Evolutionary conservation across 2,329 filamentous ascomycete species (phyloP).

Genomic region (Aspergillus puulaauensis): DNA sequence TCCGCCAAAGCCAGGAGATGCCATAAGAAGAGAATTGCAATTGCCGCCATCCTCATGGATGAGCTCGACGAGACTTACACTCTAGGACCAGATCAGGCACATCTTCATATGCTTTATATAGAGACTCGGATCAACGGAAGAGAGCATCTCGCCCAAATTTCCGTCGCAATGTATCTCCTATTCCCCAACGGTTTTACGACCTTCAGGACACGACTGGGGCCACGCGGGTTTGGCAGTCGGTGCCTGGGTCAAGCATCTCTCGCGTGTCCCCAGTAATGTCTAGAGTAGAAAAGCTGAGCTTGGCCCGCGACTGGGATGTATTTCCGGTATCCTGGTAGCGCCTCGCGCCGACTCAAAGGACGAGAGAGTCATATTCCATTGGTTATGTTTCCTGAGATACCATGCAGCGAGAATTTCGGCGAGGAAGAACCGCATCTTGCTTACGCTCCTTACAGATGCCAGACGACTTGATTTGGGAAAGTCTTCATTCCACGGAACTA

Average conservation of each 20-base stretch:
- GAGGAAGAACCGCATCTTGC: background rate
- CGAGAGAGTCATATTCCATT: background rate
- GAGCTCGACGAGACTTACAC: background rate
- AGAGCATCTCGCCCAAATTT: background rate
- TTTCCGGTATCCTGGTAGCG: background rate
- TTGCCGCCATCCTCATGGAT: background rate
- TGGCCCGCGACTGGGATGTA: background rate
- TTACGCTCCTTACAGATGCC: slow-evolving; percentile 1
- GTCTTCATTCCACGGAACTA: background rate
- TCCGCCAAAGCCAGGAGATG: background rate
- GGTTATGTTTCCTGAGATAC: background rate
- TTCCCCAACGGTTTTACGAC: background rate
- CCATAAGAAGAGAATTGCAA: background rate
- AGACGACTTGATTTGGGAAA: background rate
- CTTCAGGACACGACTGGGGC: background rate
- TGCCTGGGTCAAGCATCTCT: background rate
- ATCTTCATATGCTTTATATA: background rate
- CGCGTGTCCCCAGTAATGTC: background rate
- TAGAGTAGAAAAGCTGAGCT: background rate
- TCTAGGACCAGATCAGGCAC: background rate
- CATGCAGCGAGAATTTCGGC: slow-evolving; percentile 2
- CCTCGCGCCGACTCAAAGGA: background rate
- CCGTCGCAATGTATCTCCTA: background rate
- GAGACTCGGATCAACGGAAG: background rate
- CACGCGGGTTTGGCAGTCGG: background rate